Evolutionary conservation across 768 basidiomycete genomes (phyloP).

Genomic region (Sporobolomyces pararoseus): DNA sequence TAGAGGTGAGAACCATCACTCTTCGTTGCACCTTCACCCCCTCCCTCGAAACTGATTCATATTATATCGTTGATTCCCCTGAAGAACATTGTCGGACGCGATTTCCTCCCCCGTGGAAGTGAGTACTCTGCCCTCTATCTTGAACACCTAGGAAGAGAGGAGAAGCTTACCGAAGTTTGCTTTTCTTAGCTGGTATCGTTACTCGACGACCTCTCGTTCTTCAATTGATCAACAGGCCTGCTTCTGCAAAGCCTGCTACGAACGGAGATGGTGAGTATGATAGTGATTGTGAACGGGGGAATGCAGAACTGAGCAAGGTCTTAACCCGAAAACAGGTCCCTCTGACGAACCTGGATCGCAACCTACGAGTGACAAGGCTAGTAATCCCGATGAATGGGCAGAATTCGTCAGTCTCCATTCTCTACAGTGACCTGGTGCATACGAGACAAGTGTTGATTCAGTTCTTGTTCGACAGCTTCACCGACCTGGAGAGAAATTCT

Average conservation of each 20-base stretch:
- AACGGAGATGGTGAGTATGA: slow-evolving; percentile 14
- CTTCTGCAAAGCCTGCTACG: slow-evolving; percentile 51
- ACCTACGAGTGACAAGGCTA: slow-evolving; percentile 59
- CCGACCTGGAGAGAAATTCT: slow-evolving; percentile 93
- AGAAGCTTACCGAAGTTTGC: neutral
- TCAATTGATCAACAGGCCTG: slow-evolving; percentile 83
- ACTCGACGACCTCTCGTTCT: slow-evolving; percentile 92
- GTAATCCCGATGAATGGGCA: slow-evolving; percentile 95
- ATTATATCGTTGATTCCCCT: neutral
- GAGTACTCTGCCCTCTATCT: neutral
- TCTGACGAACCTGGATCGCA: slow-evolving; percentile 26
- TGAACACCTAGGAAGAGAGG: neutral
- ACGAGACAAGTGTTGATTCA: neutral
- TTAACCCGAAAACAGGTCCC: neutral
- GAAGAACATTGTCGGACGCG: slow-evolving; percentile 94
- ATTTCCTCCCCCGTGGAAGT: slow-evolving; percentile 94
- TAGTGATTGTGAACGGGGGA: slow-evolving; percentile 24
- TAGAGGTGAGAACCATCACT: slow-evolving; percentile 48
- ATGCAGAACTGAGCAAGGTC: slow-evolving; percentile 31
- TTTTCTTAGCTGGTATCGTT: slow-evolving; percentile 71
- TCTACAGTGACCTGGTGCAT: neutral
- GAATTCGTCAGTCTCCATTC: slow-evolving; percentile 71
- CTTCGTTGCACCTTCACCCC: neutral
- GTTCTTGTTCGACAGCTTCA: slow-evolving; percentile 47
- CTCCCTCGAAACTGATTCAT: neutral